phyloP scores from a whole-genome alignment of 1,139 yeast species.

The Kurtzmaniella quercitrusa region DNA sequence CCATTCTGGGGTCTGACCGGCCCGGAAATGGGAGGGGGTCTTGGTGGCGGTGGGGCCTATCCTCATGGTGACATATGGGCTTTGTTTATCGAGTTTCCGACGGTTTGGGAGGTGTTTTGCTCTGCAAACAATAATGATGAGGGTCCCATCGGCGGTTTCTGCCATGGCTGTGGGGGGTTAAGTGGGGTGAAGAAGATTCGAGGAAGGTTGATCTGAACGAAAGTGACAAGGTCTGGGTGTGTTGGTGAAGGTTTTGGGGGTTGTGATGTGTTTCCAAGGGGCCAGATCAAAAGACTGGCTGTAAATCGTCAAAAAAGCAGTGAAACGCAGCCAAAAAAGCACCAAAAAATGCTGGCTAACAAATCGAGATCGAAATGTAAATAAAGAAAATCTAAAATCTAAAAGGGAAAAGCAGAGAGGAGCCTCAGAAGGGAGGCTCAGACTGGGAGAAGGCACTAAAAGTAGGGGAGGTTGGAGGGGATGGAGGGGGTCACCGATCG shows the following conservation, averaged over 20 bases:
- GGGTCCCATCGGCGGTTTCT: slow-evolving; percentile 43
- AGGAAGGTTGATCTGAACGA: too few relatives aligned
- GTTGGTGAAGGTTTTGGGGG: too few relatives aligned
- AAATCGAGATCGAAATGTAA: background rate
- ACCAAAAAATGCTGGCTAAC: background rate
- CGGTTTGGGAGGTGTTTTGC: slow-evolving; percentile 80
- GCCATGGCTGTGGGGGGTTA: slow-evolving; percentile 11
- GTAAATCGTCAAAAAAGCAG: background rate
- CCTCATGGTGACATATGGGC: slow-evolving; percentile 78
- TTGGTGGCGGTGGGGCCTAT: slow-evolving; percentile 77
- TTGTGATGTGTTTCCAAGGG: too few relatives aligned
- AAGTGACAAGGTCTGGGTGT: too few relatives aligned
- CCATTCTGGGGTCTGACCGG: slow-evolving; percentile 91
- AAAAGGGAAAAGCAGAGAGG: background rate
- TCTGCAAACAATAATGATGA: slow-evolving; percentile 43
- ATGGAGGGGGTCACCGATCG: too few relatives aligned
- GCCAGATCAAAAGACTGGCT: too few relatives aligned
- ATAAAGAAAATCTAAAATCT: background rate
- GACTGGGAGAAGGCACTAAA: too few relatives aligned
- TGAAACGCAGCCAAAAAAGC: too few relatives aligned
- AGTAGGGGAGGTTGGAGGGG: too few relatives aligned
- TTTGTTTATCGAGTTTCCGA: slow-evolving; percentile 79
- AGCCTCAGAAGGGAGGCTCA: too few relatives aligned
- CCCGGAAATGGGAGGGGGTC: slow-evolving; percentile 70
- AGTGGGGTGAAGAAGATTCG: background rate